phyloP scores from a whole-genome alignment of 2,329 filamentous ascomycete genomes.

The Cladosporium sp. region DNA sequence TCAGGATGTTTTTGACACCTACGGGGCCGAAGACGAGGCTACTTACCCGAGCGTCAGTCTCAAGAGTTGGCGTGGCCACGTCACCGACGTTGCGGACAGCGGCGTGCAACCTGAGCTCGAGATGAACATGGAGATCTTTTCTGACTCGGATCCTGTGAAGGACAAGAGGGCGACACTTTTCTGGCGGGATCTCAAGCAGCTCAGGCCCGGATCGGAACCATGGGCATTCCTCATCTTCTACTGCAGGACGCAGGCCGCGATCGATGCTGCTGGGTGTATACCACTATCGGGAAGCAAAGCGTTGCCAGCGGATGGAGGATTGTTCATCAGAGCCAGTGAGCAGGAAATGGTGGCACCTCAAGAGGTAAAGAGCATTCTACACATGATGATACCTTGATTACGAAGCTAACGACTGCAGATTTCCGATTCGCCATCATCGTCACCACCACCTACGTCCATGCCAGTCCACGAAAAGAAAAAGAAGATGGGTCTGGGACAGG shows the following conservation, averaged over 20 bases:
- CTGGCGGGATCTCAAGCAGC: conserved; percentile 20
- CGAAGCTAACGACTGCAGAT: background rate
- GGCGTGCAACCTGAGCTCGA: conserved; percentile 28
- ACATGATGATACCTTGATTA: background rate
- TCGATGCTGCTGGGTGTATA: conserved; percentile 27
- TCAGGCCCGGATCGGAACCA: conserved; percentile 37
- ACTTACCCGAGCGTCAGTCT: conserved; percentile 19
- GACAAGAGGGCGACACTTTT: conserved; percentile 12
- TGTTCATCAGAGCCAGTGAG: conserved; percentile 13
- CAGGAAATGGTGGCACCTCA: background rate
- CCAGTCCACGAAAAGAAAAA: background rate
- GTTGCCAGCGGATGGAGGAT: background rate
- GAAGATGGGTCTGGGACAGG: background rate
- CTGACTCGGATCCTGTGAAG: conserved; percentile 15
- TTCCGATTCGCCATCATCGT: background rate
- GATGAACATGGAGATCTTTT: conserved; percentile 22
- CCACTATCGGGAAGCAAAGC: conserved; percentile 9
- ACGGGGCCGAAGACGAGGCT: conserved; percentile 21
- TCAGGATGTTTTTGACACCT: conserved; percentile 21
- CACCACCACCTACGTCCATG: background rate
- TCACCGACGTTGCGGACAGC: conserved; percentile 20
- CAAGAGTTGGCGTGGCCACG: conserved; percentile 24
- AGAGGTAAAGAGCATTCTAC: background rate
- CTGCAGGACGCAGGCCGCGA: conserved; percentile 37
- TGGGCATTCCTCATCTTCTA: conserved; percentile 46